Evolutionary conservation across 2,329 filamentous ascomycete species (phyloP).

Genomic region (Aspergillus pseudoterreus): DNA sequence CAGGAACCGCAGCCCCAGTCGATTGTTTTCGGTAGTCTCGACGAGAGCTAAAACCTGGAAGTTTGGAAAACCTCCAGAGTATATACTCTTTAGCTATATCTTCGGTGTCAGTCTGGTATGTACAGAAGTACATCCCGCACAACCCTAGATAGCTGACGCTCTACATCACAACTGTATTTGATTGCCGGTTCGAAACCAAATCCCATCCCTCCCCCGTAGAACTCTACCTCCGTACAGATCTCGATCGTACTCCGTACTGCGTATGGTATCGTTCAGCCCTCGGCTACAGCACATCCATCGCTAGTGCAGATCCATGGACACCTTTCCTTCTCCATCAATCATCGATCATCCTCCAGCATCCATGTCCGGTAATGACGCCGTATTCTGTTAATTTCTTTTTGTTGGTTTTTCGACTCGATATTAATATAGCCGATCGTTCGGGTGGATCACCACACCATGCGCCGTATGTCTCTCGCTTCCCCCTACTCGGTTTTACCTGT

Average conservation of each 20-base stretch:
- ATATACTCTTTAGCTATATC: too few species aligned
- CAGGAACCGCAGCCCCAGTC: background rate
- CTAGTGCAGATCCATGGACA: slow-evolving; percentile 25
- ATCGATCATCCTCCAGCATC: slow-evolving; percentile 13
- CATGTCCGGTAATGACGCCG: background rate
- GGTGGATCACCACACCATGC: slow-evolving; percentile 3
- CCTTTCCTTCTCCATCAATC: slow-evolving; percentile 16
- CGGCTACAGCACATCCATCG: slow-evolving; percentile 18
- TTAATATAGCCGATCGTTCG: slow-evolving; percentile 10
- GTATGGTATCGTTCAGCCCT: slow-evolving; percentile 9
- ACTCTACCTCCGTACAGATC: background rate
- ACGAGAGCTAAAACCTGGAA: slow-evolving; percentile 13
- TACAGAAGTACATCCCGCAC: too few species aligned
- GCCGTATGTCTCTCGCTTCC: background rate
- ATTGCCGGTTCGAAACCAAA: background rate
- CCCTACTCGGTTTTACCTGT: slow-evolving; percentile 24
- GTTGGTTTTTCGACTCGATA: background rate
- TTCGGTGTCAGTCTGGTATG: slow-evolving; percentile 2
- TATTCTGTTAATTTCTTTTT: background rate
- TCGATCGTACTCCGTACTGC: background rate
- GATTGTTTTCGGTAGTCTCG: slow-evolving; percentile 14
- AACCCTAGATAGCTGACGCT: background rate
- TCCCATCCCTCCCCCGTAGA: too few species aligned
- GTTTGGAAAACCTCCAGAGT: too few species aligned
- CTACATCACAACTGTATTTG: background rate